phyloP scores from a whole-genome alignment of 805 yeast genomes.

The Hanseniaspora singularis region DNA sequence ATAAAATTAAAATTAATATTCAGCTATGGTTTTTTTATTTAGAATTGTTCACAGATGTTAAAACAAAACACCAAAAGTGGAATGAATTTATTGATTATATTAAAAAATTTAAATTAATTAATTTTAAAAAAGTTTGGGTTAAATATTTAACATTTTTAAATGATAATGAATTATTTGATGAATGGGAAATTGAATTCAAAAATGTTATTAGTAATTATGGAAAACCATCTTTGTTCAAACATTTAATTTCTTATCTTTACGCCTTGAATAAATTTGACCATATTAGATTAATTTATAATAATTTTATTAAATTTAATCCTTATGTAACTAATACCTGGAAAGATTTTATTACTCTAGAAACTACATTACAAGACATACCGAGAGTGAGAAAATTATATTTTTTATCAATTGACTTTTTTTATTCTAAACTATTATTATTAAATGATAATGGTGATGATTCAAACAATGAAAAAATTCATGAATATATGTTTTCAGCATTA shows the following conservation, averaged over 20 bases:
- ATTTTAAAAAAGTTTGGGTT: conserved; percentile 67
- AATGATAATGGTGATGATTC: neutral
- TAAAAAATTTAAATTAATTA: conserved; percentile 31
- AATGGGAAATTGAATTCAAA: conserved; percentile 38
- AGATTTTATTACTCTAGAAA: conserved; percentile 58
- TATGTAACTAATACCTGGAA: conserved; percentile 36
- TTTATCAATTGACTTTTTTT: conserved; percentile 26
- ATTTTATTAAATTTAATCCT: conserved; percentile 33
- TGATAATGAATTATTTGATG: conserved; percentile 33
- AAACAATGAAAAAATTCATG: neutral
- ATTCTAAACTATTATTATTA: neutral
- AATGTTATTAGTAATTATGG: conserved; percentile 54
- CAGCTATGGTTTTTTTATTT: no score
- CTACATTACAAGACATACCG: conserved; percentile 50
- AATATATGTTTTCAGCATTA: conserved; percentile 23
- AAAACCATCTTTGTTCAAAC: conserved; percentile 43
- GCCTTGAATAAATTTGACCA: conserved; percentile 68
- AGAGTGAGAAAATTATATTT: conserved; percentile 55
- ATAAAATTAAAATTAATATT: no score
- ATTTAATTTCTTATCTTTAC: conserved; percentile 58
- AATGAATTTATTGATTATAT: conserved; percentile 46
- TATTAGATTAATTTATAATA: conserved; percentile 60
- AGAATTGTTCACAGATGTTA: no score
- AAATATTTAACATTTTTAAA: conserved; percentile 63
- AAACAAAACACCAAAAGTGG: conserved; percentile 28